Conservation (phyloP, 257 asterid genomes). For the Lithospermum erythrorhizon region DNA sequence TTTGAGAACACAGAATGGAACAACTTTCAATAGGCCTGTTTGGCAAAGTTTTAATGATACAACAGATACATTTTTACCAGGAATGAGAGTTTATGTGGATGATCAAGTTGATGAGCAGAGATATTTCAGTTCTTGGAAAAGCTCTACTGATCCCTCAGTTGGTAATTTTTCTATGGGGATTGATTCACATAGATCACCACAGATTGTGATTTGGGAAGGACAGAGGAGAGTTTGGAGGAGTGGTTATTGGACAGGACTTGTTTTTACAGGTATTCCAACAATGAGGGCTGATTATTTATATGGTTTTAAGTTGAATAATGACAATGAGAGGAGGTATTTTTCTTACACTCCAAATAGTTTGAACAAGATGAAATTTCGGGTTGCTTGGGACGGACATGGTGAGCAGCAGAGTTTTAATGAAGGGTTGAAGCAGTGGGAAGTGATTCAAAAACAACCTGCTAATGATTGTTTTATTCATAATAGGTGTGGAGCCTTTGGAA, state of each 20-base stretch:
- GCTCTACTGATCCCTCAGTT: conserved; percentile 42
- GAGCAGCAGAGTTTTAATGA: conserved; percentile 35
- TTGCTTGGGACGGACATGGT: conserved; percentile 37
- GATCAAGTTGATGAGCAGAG: conserved; percentile 19
- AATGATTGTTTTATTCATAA: conserved; percentile 42
- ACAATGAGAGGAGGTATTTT: conserved; percentile 19
- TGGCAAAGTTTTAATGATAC: conserved; percentile 60
- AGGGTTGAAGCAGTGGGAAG: conserved; percentile 24
- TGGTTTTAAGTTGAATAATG: conserved; percentile 39
- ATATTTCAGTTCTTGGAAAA: conserved; percentile 48
- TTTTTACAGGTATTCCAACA: conserved; percentile 39
- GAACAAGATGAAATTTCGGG: conserved; percentile 24
- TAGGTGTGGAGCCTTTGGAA: conserved; percentile 50
- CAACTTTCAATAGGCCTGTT: background rate
- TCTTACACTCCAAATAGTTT: conserved; percentile 26
- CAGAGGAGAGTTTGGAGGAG: conserved; percentile 56
- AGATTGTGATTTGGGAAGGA: conserved; percentile 70
- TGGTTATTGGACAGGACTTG: conserved; percentile 49
- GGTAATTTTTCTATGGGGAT: conserved; percentile 58
- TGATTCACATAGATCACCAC: conserved; percentile 64
- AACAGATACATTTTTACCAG: conserved; percentile 54
- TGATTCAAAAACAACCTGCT: conserved; percentile 34
- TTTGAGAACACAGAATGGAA: background rate
- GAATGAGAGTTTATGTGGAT: conserved; percentile 33
- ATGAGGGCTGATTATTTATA: conserved; percentile 18